phyloP scores from a whole-genome alignment of 129 eudicot species.

The Tanacetum coccineum region DNA sequence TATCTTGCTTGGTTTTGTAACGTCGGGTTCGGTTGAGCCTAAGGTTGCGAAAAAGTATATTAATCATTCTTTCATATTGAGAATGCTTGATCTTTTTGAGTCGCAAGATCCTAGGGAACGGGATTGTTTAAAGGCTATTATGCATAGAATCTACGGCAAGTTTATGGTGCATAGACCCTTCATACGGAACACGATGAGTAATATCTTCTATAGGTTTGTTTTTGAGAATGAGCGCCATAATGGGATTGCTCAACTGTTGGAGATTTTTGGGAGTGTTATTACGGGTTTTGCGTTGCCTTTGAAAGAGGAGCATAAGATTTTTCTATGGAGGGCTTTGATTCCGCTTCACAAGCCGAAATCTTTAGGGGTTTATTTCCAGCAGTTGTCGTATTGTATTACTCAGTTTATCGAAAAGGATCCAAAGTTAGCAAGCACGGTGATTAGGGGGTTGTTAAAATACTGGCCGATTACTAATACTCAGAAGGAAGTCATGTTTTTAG shows the following conservation, averaged over 20 bases:
- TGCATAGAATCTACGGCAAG: slow-evolving; percentile 82
- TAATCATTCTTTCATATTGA: slow-evolving; percentile 58
- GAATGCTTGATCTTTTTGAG: slow-evolving; percentile 68
- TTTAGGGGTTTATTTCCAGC: slow-evolving; percentile 89
- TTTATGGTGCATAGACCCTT: slow-evolving; percentile 87
- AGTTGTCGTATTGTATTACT: slow-evolving; percentile 70
- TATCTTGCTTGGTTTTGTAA: slow-evolving; percentile 69
- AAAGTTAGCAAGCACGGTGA: slow-evolving; percentile 69
- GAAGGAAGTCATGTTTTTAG: slow-evolving; percentile 87
- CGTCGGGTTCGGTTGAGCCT: slow-evolving; percentile 68
- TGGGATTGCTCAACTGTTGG: slow-evolving; percentile 87
- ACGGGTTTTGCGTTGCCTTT: slow-evolving; percentile 90
- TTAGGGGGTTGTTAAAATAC: slow-evolving; percentile 77
- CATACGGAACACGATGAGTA: slow-evolving; percentile 62
- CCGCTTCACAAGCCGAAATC: slow-evolving; percentile 89
- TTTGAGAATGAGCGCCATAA: slow-evolving; percentile 69
- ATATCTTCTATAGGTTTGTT: slow-evolving; percentile 67
- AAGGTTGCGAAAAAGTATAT: slow-evolving; percentile 85
- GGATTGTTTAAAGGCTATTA: slow-evolving; percentile 70
- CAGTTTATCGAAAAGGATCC: slow-evolving; percentile 95
- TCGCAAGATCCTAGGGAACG: slow-evolving; percentile 92
- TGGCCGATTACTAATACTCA: slow-evolving; percentile 96
- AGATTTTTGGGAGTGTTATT: slow-evolving; percentile 89
- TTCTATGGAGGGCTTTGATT: slow-evolving; percentile 80
- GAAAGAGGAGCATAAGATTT: slow-evolving; percentile 91